phyloP scores from a whole-genome alignment of 257 asterid genomes.

The Parsonsia alboflavescens region DNA sequence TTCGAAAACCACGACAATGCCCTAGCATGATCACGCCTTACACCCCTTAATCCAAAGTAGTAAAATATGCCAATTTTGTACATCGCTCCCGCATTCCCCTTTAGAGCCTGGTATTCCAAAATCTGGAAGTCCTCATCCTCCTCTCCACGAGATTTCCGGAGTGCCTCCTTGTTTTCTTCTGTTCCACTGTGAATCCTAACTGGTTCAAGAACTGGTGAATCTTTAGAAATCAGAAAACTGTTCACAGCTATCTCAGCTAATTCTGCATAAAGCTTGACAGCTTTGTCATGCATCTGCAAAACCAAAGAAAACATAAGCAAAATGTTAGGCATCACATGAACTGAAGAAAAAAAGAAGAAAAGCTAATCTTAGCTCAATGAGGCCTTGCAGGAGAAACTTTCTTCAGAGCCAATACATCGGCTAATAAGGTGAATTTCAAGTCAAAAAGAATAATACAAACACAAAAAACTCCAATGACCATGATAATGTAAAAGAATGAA shows the following conservation, averaged over 20 bases:
- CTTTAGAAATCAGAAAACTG: constrained; percentile 88
- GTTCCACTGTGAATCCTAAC: constrained; percentile 92
- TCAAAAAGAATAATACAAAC: background rate
- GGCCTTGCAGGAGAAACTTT: background rate
- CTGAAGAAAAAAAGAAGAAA: background rate
- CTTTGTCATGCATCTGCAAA: constrained; percentile 89
- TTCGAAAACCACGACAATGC: constrained; percentile 85
- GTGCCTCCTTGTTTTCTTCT: constrained; percentile 97
- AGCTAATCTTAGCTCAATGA: background rate
- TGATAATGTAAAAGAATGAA: background rate
- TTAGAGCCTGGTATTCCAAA: constrained; percentile 91
- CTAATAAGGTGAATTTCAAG: no score
- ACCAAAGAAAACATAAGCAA: constrained; percentile 7
- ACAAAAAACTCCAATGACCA: background rate
- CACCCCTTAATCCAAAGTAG: constrained; percentile 94
- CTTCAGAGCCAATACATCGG: background rate
- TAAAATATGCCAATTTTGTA: constrained; percentile 82
- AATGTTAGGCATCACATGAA: background rate
- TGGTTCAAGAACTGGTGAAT: constrained; percentile 91
- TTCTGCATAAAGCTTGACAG: constrained; percentile 86
- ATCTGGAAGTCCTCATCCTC: constrained; percentile 98
- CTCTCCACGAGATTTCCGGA: constrained; percentile 93
- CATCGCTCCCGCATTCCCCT: constrained; percentile 97
- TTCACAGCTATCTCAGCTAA: constrained; percentile 91
- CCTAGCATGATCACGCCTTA: constrained; percentile 86